Base-by-base conservation (phyloP, 169 alveolate genomes). In the Eimeria acervulina region DNA sequence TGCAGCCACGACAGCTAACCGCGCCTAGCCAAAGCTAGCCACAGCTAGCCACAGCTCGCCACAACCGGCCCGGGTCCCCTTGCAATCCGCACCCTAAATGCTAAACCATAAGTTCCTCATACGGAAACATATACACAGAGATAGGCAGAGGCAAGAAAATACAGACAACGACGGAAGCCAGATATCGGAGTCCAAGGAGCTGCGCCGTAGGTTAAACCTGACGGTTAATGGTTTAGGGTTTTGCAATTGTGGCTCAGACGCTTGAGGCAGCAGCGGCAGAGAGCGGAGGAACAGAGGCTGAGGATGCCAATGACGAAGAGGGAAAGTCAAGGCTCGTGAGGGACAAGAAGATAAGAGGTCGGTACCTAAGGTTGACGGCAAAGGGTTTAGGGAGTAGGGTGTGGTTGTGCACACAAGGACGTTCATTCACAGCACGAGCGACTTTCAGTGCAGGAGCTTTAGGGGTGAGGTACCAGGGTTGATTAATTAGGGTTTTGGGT, bases 281-380 rank as follows among this genome's bases (percentile, higher is more conserved):
- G 28, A 21, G 28, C 93, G 72, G 40, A 36, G 61, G 52, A 33
- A 28, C n/a, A 47, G 80, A 61, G 31, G 63, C 55, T 38, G 80
- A 52, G 26, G 93, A 85, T 17, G 93, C 59, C 42, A 61, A 59
- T 26, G 93, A 59, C 1, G 93, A 85, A 12, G 93, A 38, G 28
- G 61, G 42, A 38, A 61, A 85, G 38, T 85, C 93, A 36, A 8
- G 81, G 81, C 80, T 85, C 4, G 38, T 52, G 44, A 36, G 33
- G 59, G 80, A 61, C 51, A 52, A 85, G 59, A 85, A 85, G 55
- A 85, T 70, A 19, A 85, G 93, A 38, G 93, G 93, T 59, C 23
- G 33, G 91, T 28, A 78, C 23, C 40, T 52, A 15, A 1, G 63
- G 23, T 52, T 59, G n/a, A 36, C 5, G 28, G 47, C 12, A 3